Evolutionary conservation across 495 filamentous ascomycete species (phyloP), one percentile per base, ranked within the genome.

Genomic region (Collariella sp.): DNA sequence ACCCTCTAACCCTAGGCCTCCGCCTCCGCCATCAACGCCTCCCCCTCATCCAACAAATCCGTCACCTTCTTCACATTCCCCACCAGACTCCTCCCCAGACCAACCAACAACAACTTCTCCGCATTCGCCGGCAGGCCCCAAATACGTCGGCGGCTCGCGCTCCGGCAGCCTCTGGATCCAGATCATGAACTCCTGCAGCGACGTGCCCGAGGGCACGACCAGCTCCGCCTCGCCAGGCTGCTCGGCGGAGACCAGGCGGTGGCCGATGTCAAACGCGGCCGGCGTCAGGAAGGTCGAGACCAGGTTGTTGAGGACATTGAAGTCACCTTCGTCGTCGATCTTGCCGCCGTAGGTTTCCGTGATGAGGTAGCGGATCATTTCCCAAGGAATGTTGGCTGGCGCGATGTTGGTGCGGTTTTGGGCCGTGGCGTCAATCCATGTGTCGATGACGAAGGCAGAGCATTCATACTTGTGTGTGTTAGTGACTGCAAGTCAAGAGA

Each of bases 331-430:
- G 61, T 95, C 84, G 62, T 99, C 93, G 57, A 99, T 88, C 73
- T 99, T 99, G 62, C 93, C 93, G 59, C 94, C 94, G 67, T 99
- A 99, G 49, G 87, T 96, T 67, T 96, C 90, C 7, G 84, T 85
- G 46, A 97, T 79, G 10, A 99, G 84, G 42, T 88, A 90, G 54
- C 88, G 85, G 56, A 99, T 86, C 83, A 99, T 91, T 29, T 93
- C 87, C 93, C 93, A 99, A 7, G 93, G 94, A 11, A 99, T 87
- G 64, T 95, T 95, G 54, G 83, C 77, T 16, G 93, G 93, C 6
- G 90, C 87, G 48, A 97, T 83, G 68, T 99, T 99, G 35, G 89
- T 89, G 44, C 93, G 84, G 48, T 83, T 87, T 53, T 82, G 78
- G 5, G 91, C 87, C 19, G 88, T 82, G 1, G 77, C 71, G 57